Percentiles rank a stretch among this genome's conserved stretches.
These are phyloP conservation scores for Santalum album DNA, from an alignment of 164 flowering plant species.

Conservation along the genomic window DNA sequence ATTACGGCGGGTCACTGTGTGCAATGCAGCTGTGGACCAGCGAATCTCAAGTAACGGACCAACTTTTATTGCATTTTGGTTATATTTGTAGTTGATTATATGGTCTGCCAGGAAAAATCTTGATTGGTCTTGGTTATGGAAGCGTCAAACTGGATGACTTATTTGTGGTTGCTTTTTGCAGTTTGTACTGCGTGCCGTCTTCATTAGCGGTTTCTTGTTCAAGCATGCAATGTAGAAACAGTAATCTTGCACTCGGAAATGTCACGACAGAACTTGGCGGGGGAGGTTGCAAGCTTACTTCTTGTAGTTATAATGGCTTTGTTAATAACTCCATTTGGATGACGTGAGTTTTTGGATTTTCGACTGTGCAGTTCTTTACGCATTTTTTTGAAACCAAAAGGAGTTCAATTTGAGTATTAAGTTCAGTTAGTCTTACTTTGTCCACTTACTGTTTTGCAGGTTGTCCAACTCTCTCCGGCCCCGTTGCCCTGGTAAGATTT, in stretches of 20 bases:
- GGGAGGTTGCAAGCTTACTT: conserved; percentile 84
- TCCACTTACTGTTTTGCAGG: conserved; percentile 46
- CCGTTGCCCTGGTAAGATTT: conserved; percentile 76
- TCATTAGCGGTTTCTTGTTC: conserved; percentile 85
- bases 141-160: neutral
- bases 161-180: conserved; percentile 20
- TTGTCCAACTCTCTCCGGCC: conserved; percentile 83
- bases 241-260: conserved; percentile 89
- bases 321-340: conserved; percentile 72
- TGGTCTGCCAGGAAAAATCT: no score
- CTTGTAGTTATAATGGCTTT: conserved; percentile 72
- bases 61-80: neutral
- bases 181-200: conserved; percentile 86
- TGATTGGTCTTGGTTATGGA: no score
- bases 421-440: conserved; percentile 2
- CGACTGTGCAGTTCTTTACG: neutral
- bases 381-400: neutral
- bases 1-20: conserved; percentile 90
- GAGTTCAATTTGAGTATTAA: conserved; percentile 2
- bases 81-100: neutral
- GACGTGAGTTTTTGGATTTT: conserved; percentile 28
- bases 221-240: conserved; percentile 88
- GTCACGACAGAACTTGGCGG: conserved; percentile 44
- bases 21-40: conserved; percentile 94
- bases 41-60: conserved; percentile 59